Conservation (phyloP, 768 basidiomycete genomes). For the Coprinopsis cinerea region DNA sequence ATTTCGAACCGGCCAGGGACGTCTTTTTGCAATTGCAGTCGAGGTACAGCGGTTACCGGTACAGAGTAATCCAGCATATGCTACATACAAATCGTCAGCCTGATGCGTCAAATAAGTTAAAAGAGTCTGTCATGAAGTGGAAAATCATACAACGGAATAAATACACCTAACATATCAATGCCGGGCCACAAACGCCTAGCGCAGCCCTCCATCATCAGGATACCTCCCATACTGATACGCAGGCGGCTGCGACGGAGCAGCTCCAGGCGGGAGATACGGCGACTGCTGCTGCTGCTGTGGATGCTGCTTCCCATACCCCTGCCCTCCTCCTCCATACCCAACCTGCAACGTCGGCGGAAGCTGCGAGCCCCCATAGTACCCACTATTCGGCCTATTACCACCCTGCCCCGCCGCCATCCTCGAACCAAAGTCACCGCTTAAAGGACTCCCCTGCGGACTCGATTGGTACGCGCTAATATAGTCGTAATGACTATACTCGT, state of each 20-base stretch:
- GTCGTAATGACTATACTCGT: constrained; percentile 44
- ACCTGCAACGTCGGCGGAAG: background rate
- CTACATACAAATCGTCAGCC: too few species aligned
- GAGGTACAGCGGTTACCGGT: too few species aligned
- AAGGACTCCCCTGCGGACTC: constrained; percentile 16
- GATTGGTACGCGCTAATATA: constrained; percentile 52
- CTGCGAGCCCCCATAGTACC: constrained; percentile 4
- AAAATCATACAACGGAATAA: too few species aligned
- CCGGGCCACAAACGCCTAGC: too few species aligned
- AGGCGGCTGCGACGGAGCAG: background rate
- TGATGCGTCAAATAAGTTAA: too few species aligned
- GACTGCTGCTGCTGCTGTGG: background rate
- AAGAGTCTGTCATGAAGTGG: too few species aligned
- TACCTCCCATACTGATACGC: constrained; percentile 14
- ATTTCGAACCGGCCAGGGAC: too few species aligned
- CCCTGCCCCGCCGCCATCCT: constrained; percentile 8
- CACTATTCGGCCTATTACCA: constrained; percentile 16
- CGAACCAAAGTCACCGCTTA: constrained; percentile 13
- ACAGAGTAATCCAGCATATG: too few species aligned
- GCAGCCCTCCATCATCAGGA: constrained; percentile 12
- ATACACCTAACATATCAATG: too few species aligned
- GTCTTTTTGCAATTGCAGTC: too few species aligned
- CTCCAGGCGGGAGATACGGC: background rate
- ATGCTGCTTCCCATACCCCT: background rate
- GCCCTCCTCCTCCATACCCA: background rate